Evolutionary conservation across 352 stramenopile species (phyloP), one percentile per base, ranked within the genome.

Genomic region (Phytophthora vignae): DNA sequence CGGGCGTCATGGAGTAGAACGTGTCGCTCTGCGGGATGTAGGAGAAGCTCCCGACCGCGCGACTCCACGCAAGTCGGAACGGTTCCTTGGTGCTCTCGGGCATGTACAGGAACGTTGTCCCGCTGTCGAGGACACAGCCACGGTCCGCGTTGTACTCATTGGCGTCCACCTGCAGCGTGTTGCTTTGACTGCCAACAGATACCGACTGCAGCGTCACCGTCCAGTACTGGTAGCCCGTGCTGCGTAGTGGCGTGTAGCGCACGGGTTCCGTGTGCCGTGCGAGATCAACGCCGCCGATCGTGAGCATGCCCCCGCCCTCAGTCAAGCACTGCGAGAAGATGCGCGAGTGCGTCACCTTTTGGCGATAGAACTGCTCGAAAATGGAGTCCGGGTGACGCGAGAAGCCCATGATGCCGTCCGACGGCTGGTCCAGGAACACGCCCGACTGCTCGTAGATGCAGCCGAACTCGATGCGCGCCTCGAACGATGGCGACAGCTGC

Each of bases 381-480:
- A 99, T 87, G 40, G 96, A 96, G 63, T 96, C 82, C n/a, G 87
- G 77, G 59, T 98, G 85, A 21, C 76, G 79, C 2, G 87, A 98
- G 82, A 99, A 97, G 50, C 93, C 97, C 95, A 99, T 99, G 70
- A 99, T 99, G 10, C 97, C 97, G 78, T 99, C 95, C 22, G 96
- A 97, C 8, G 95, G 74, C 76, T 99, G 94, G 17, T 88, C 84
- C 2, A 90, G 89, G 69, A 99, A 99, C 27, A 98, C 82, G 12
- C 95, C 95, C 0, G 87, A 97, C 61, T 98, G 85, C 46, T 81
- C 77, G 38, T 87, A 94, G 76, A 98, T 98, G 83, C 97, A 99
- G n/a, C 96, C 97, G 81, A 99, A 99, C 49, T 93, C 87, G 44
- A 99, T 87, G 3, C 52, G 55, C 5, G 80, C 71, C 15, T 76